Conservation (phyloP, 352 stramenopile genomes). For the Phytopythium montanum region DNA sequence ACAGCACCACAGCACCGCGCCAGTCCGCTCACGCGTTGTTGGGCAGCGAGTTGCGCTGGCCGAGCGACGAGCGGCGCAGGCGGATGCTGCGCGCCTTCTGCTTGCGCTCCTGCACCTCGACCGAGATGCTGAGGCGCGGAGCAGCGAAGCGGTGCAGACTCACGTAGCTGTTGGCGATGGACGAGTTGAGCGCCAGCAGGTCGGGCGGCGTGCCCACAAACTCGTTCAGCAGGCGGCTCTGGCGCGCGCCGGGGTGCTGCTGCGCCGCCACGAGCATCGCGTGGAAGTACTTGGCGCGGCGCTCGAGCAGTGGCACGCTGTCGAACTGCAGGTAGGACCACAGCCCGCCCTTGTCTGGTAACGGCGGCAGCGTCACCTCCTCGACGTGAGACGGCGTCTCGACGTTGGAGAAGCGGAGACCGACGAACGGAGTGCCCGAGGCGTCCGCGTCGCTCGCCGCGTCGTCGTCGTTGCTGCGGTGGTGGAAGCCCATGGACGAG, state of each 20-base stretch:
- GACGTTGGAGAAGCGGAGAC: constrained; percentile 18
- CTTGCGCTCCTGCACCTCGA: constrained; percentile 74
- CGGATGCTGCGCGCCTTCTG: constrained; percentile 68
- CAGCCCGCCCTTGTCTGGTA: constrained; percentile 65
- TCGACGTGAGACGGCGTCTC: constrained; percentile 11
- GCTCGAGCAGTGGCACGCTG: constrained; percentile 53
- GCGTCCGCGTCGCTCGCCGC: constrained; percentile 16
- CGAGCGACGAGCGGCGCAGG: constrained; percentile 40
- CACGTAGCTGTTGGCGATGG: constrained; percentile 71
- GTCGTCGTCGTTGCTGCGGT: constrained; percentile 24
- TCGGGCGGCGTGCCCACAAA: constrained; percentile 69
- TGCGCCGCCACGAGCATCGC: constrained; percentile 60
- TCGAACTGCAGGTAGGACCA: constrained; percentile 75
- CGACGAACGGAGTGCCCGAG: constrained; percentile 13
- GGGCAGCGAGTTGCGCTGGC: constrained; percentile 11
- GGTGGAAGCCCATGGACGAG: constrained; percentile 19
- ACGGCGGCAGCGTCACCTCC: constrained; percentile 31
- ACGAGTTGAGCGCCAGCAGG: constrained; percentile 44
- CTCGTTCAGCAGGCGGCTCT: constrained; percentile 59
- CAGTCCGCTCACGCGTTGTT: not conserved
- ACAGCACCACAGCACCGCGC: too few relatives aligned
- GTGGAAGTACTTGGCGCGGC: constrained; percentile 62
- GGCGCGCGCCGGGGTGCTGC: constrained; percentile 32
- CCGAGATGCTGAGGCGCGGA: constrained; percentile 56
- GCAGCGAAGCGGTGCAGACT: constrained; percentile 75